Evolutionary conservation across 2,329 filamentous ascomycete species (phyloP), one percentile per base, ranked within the genome.

Genomic region (Botryosphaeria dothidea): DNA sequence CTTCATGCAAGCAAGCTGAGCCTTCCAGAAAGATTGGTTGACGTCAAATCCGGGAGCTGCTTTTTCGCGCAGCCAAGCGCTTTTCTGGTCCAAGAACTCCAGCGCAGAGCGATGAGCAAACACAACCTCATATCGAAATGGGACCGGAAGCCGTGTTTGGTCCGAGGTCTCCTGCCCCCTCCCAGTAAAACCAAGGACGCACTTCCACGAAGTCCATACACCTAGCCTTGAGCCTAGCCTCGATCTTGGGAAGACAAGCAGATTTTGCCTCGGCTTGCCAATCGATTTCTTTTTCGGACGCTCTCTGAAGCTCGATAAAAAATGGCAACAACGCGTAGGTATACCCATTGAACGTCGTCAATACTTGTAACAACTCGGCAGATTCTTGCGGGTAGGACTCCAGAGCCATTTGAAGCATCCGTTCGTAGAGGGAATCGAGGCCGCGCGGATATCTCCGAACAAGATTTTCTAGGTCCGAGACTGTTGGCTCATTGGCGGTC

Each of bases 181-280:
- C 13, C 3, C 1, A n/a, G n/a, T n/a, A n/a, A n/a, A n/a, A n/a
- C n/a, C n/a, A n/a, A n/a, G n/a, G 34, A 3, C 6, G 41, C 6
- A 41, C 15, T 9, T 21, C 23, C 9, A 60, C 3, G 21, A 60
- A 46, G 25, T 60, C 41, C 36, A 21, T 60, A 19, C 56, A 60
- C n/a, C 25, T 43, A 19, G 25, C 38, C 9, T 19, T 60, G 7
- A 46, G 15, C 17, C 56, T 21, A 11, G 56, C 25, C 19, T 2
- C 11, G 13, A 34, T n/a, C 2, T 4, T 2, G 3, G 15, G 3
- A 46, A 45, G 38, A 8, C 4, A 2, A 15, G 5, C 2, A 7
- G 3, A 4, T 8, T 31, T 15, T 31, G 8, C n/a, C n/a, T 1
- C 17, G 27, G 27, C 15, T 29, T n/a, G 3, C 17, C 1, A 5